Conservation (phyloP, 225 moss, liverwort and hornwort species). For the Climacium dendroides region DNA sequence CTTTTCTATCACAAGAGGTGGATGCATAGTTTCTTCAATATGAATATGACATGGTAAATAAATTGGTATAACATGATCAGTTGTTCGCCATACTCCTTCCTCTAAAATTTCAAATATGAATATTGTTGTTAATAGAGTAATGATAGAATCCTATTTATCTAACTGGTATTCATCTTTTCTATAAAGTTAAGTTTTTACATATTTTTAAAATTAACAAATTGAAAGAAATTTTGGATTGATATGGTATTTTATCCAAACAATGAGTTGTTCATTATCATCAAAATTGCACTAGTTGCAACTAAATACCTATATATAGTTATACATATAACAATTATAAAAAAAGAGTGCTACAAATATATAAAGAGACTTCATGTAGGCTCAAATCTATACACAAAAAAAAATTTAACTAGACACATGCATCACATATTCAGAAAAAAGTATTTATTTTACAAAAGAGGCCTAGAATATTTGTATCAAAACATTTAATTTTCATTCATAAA, state of each 20-base stretch:
- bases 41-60: constrained; percentile 1
- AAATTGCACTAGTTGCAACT: neutral
- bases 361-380: neutral
- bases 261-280: neutral
- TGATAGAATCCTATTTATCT: neutral
- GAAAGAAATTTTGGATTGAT: neutral
- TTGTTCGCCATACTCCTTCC: neutral
- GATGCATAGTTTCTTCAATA: neutral
- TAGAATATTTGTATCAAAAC: neutral
- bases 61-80: neutral
- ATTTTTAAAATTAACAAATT: neutral
- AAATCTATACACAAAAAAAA: neutral
- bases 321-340: neutral
- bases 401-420: neutral
- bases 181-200: no score
- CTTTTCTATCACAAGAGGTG: neutral
- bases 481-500: neutral
- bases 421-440: no score
- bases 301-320: neutral
- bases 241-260: neutral
- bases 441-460: neutral
- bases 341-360: neutral
- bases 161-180: neutral
- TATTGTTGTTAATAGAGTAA: neutral
- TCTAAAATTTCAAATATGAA: neutral